A percentile compares a stretch with the other conserved stretches of the same genome.
These are phyloP conservation scores for Ailanthus altissimus DNA, from an alignment of 345 rosid genomes.

Conservation along the genomic window DNA sequence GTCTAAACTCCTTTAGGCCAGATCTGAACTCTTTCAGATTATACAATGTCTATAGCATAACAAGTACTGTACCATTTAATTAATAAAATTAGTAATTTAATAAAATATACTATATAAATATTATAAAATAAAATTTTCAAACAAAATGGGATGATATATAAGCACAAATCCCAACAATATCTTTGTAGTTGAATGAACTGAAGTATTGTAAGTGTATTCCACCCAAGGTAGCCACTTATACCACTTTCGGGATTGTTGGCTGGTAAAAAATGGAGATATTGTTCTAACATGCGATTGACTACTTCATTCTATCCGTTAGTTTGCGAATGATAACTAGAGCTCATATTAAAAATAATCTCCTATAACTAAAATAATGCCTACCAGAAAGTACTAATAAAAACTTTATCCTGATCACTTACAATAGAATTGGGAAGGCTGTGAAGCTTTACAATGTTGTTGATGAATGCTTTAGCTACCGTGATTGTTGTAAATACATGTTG, in stretches of 20 bases:
- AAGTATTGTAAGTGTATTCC: background rate
- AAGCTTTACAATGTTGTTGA: no score
- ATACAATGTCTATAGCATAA: no score
- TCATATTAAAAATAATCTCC: background rate
- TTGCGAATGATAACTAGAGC: slow-evolving; percentile 14
- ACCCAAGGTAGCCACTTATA: no score
- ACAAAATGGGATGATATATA: no score
- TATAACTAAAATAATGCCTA: background rate
- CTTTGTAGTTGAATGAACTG: background rate
- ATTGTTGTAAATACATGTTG: background rate
- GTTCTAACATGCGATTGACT: background rate
- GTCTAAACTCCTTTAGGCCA: no score
- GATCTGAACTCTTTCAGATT: no score
- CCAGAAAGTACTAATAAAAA: background rate
- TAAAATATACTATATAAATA: no score
- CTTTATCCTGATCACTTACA: background rate
- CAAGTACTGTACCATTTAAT: no score
- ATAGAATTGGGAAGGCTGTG: background rate
- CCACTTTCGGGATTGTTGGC: no score
- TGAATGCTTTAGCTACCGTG: background rate
- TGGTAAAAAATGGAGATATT: background rate
- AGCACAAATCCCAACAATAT: no score
- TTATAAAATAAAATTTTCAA: no score
- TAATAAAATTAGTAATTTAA: no score
- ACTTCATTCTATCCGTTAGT: slow-evolving; percentile 17